A percentile compares a stretch with the other conserved stretches of the same genome.
phyloP scores from a whole-genome alignment of 768 basidiomycete genomes.

The Pulveroboletus frians region DNA sequence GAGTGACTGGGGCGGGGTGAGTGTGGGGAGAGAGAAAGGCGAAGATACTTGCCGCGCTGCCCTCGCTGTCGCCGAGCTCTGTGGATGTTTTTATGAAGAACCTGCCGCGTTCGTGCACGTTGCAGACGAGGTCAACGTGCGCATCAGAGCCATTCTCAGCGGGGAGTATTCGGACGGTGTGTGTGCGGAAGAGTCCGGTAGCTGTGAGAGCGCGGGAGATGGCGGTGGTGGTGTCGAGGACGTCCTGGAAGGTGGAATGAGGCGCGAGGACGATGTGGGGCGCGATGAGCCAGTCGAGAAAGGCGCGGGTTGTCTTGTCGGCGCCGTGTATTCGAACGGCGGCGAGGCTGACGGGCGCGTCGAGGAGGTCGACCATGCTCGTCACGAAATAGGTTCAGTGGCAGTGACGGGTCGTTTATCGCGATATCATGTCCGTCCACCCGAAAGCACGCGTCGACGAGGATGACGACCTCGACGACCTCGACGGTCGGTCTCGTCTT shows the following conservation, averaged over 20 bases:
- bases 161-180: slow-evolving; percentile 60
- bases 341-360: slow-evolving; percentile 62
- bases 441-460: slow-evolving; percentile 25
- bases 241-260: slow-evolving; percentile 48
- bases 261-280: slow-evolving; percentile 45
- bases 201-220: slow-evolving; percentile 62
- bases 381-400: no score
- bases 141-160: slow-evolving; percentile 48
- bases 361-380: slow-evolving; percentile 32
- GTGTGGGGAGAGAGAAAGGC: not conserved
- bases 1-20: slow-evolving; percentile 47
- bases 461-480: slow-evolving; percentile 39
- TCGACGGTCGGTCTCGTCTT: slow-evolving; percentile 33
- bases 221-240: slow-evolving; percentile 63
- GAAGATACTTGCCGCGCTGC: slow-evolving; percentile 67
- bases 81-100: slow-evolving; percentile 79
- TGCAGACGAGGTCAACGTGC: slow-evolving; percentile 79
- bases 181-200: slow-evolving; percentile 71
- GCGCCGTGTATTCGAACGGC: slow-evolving; percentile 82
- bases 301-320: slow-evolving; percentile 64
- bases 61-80: slow-evolving; percentile 91
- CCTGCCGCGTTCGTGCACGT: slow-evolving; percentile 68
- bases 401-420: not conserved
- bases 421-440: slow-evolving; percentile 7
- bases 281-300: slow-evolving; percentile 72